These are phyloP conservation scores for Glycine tomentella DNA, from an alignment of 306 rosid species.

Conservation along the genomic window DNA sequence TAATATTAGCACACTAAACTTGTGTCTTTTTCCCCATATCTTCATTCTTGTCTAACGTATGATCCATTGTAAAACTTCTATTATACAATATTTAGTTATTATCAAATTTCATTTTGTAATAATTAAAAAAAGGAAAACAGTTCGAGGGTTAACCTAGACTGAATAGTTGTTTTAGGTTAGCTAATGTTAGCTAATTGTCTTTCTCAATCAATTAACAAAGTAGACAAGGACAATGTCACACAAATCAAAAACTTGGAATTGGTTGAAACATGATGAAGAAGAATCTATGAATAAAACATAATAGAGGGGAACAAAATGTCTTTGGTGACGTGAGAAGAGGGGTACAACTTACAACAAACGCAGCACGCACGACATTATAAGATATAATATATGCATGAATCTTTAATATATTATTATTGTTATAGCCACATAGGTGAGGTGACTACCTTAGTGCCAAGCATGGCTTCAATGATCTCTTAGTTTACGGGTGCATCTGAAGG, in stretches of 20 bases:
- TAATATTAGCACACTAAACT: constrained; percentile 38
- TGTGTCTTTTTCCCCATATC: constrained; percentile 55
- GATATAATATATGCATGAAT: background rate
- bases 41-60: constrained; percentile 45
- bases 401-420: background rate
- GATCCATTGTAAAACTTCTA: constrained; percentile 46
- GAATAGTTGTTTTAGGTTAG: constrained; percentile 38
- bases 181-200: no score
- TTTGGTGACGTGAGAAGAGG: constrained; percentile 45
- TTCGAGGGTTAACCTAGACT: background rate
- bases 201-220: constrained; percentile 34
- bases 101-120: background rate
- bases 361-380: constrained; percentile 37
- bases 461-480: constrained; percentile 37
- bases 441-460: constrained; percentile 27
- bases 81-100: constrained; percentile 37
- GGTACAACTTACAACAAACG: constrained; percentile 39
- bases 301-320: constrained; percentile 25
- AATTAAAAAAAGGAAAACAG: background rate
- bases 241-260: constrained; percentile 20
- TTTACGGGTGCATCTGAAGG: constrained; percentile 45
- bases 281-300: constrained; percentile 35
- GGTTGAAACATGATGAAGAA: constrained; percentile 34
- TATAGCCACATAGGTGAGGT: background rate
- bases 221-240: constrained; percentile 33